Percentiles rank a stretch among this genome's conserved stretches.
Evolutionary conservation across 2,329 filamentous ascomycete genomes (phyloP).

Genomic region (Aplosporella prunicola): DNA sequence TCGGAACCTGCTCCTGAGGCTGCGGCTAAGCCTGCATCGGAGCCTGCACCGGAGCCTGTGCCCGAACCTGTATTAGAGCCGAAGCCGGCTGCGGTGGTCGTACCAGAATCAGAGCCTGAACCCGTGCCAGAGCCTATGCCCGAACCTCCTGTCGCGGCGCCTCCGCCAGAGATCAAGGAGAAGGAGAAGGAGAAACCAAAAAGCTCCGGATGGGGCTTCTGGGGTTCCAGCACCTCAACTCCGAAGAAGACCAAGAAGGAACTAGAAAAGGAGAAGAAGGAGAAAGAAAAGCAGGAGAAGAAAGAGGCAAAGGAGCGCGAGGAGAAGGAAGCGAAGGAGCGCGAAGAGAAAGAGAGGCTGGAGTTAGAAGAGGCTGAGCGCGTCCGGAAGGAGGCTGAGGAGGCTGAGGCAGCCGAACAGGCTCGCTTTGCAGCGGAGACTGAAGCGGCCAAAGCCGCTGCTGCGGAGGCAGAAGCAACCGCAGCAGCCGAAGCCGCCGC

Average conservation of each 20-base stretch:
- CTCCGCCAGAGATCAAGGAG: conserved; percentile 4
- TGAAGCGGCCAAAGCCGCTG: not conserved
- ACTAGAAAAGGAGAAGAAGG: conserved; percentile 15
- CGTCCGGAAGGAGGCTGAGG: conserved; percentile 3
- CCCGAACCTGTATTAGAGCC: conserved; percentile 16
- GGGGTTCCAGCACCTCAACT: conserved; percentile 13
- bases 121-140: conserved; percentile 30
- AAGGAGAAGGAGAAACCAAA: conserved; percentile 7
- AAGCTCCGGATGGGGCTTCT: conserved; percentile 13
- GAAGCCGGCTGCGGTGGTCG: conserved; percentile 13
- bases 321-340: conserved; percentile 16
- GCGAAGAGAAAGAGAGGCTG: conserved; percentile 17
- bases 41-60: conserved; percentile 14
- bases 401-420: conserved; percentile 4
- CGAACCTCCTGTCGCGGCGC: conserved; percentile 20
- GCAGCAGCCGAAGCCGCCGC: not conserved
- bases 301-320: not conserved
- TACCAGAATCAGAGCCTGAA: conserved; percentile 25
- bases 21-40: too few relatives aligned
- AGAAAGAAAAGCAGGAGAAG: conserved; percentile 17
- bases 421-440: conserved; percentile 17
- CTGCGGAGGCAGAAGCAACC: conserved; percentile 14
- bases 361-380: conserved; percentile 15
- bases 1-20: conserved; percentile 1
- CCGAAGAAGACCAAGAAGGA: conserved; percentile 17